phyloP scores from a whole-genome alignment of 352 stramenopile species.

The Lagenidium giganteum region DNA sequence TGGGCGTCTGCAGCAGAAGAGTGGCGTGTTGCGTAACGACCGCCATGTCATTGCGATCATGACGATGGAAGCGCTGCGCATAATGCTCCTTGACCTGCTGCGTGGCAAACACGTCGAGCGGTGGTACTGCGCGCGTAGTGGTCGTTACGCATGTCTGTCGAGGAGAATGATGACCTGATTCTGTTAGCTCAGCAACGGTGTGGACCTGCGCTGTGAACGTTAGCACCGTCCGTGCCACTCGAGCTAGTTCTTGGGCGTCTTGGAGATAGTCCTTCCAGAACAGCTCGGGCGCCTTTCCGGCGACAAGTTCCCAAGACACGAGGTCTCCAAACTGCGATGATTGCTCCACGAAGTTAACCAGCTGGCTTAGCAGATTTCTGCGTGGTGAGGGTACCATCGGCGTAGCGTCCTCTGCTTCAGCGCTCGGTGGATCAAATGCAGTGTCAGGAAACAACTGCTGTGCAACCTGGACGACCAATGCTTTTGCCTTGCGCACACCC shows the following conservation, averaged over 20 bases:
- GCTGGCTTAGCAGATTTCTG: slow-evolving; percentile 25
- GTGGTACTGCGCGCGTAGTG: too few species aligned
- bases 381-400: slow-evolving; percentile 6
- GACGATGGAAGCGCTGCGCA: too few species aligned
- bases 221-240: slow-evolving; percentile 26
- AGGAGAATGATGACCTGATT: too few species aligned
- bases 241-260: slow-evolving; percentile 33
- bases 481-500: slow-evolving; percentile 36
- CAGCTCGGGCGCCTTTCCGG: slow-evolving; percentile 19
- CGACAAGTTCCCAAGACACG: slow-evolving; percentile 47
- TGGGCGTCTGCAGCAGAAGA: too few species aligned
- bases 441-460: slow-evolving; percentile 17
- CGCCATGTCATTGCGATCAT: too few species aligned
- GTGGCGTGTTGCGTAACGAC: too few species aligned
- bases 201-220: slow-evolving; percentile 19
- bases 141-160: too few species aligned
- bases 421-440: slow-evolving; percentile 4
- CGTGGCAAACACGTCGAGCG: too few species aligned
- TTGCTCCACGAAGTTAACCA: slow-evolving; percentile 32
- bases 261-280: slow-evolving; percentile 51
- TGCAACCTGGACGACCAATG: slow-evolving; percentile 33
- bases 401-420: not conserved
- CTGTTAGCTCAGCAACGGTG: not conserved
- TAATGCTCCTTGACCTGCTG: too few species aligned
- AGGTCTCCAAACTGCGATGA: slow-evolving; percentile 30